These are phyloP conservation scores for Aquilaria sinensis DNA, from an alignment of 345 rosid genomes.

Conservation along the genomic window DNA sequence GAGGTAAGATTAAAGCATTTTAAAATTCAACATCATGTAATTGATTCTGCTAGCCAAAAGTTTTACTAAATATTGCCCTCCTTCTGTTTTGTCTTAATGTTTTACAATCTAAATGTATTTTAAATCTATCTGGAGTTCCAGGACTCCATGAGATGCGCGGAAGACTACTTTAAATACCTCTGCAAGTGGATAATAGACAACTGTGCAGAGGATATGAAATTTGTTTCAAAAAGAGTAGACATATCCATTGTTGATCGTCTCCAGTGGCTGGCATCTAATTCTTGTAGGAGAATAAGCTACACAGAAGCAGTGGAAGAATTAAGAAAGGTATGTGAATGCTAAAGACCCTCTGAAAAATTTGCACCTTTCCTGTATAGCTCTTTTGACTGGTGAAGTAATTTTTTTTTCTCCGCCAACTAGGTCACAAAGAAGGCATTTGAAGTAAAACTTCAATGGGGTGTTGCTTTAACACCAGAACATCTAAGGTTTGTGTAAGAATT, in stretches of 20 bases:
- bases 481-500: slow-evolving; percentile 43
- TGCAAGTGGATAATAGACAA: slow-evolving; percentile 69
- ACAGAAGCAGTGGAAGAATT: slow-evolving; percentile 48
- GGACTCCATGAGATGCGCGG: slow-evolving; percentile 83
- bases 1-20: slow-evolving; percentile 43
- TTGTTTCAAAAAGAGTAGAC: slow-evolving; percentile 57
- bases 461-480: slow-evolving; percentile 61
- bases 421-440: slow-evolving; percentile 41
- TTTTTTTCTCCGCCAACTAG: slow-evolving; percentile 23
- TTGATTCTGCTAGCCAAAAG: too few relatives aligned
- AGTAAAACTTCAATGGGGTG: slow-evolving; percentile 55
- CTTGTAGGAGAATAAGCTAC: slow-evolving; percentile 53
- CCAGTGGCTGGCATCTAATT: slow-evolving; percentile 30
- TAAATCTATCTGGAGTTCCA: slow-evolving; percentile 14
- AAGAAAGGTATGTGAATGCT: slow-evolving; percentile 36
- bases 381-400: neutral
- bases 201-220: slow-evolving; percentile 56
- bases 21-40: too few relatives aligned
- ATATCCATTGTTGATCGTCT: slow-evolving; percentile 43
- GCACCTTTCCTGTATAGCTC: too few relatives aligned
- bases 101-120: too few relatives aligned
- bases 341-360: neutral
- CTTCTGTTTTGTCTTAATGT: too few relatives aligned
- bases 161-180: slow-evolving; percentile 60
- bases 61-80: too few relatives aligned